Evolutionary conservation across 441 rosid genomes (phyloP), one percentile per base, ranked within the genome.

Genomic region (Pelargonium fulgidum): DNA sequence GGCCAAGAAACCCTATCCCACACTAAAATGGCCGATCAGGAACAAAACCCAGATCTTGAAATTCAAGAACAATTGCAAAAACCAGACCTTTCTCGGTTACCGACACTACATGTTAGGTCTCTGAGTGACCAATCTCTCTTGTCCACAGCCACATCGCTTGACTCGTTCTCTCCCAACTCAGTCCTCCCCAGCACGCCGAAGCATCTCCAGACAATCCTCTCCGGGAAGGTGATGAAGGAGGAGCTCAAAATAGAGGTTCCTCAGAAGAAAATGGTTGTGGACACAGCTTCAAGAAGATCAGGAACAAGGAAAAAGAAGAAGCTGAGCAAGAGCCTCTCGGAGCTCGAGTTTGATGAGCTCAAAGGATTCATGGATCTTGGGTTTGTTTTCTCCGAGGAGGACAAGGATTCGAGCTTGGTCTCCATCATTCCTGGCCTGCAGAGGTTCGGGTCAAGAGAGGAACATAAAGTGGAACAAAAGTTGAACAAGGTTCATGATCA

Each of bases 321-420:
- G 68, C 47, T 64, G 50, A 81, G 87, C 56, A 83, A 75, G 84
- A 86, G 91, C 71, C 72, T 86, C 72, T 80, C 91, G 44, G 88
- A 81, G 71, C 81, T 84, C 26, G 88, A 86, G 81, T 84, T 75
- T 68, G 79, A 84, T 63, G 90, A 86, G 77, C 70, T 86, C 17
- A 85, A 83, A 75, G 91, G 89, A 72, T 86, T 86, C 73, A 82
- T 85, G 83, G 91, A 86, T 83, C 78, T 86, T 10, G 91, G 91
- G 58, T 86, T 86, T 74, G 89, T 85, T 29, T 83, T 86, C 79
- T 85, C 86, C 11, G 87, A 83, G 71, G 81, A 83, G 78, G 91
- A 86, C 71, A 83, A 71, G 71, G 85, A 85, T 54, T 81, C 88
- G 9, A 66, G 68, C 66, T 73, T 85, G 62, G 84, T 75, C 9